Conservation (phyloP, 371 early-diverging fungal species). For the Mycotypha africana region DNA sequence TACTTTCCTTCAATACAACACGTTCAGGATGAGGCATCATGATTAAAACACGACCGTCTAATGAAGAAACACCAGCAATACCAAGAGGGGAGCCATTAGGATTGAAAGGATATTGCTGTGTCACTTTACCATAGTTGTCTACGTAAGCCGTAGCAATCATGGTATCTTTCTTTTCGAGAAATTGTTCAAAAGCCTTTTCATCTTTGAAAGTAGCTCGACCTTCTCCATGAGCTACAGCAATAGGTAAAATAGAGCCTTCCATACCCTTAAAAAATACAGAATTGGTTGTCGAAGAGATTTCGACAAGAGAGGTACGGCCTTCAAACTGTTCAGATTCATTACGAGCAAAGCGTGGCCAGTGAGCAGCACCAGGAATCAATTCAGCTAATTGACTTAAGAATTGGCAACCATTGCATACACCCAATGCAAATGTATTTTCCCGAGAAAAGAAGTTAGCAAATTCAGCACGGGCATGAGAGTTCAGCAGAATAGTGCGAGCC, state of each 20-base stretch:
- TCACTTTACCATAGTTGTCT: constrained; percentile 75
- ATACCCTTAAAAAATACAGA: constrained; percentile 84
- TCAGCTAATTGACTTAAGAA: constrained; percentile 84
- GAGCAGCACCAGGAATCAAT: constrained; percentile 73
- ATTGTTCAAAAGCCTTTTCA: constrained; percentile 32
- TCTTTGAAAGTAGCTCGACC: constrained; percentile 79
- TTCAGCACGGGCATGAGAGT: constrained; percentile 64
- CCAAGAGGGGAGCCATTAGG: constrained; percentile 92
- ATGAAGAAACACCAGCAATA: constrained; percentile 77
- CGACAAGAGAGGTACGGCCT: constrained; percentile 81
- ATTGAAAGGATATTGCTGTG: constrained; percentile 86
- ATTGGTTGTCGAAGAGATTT: constrained; percentile 37
- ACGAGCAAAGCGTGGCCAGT: constrained; percentile 89
- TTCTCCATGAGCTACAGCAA: constrained; percentile 96
- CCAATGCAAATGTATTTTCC: constrained; percentile 87
- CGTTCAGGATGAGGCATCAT: constrained; percentile 99
- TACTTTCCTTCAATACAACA: constrained; percentile 73
- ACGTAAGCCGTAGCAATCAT: constrained; percentile 71
- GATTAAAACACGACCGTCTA: constrained; percentile 85
- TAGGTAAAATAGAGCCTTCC: constrained; percentile 87
- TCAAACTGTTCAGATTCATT: constrained; percentile 94
- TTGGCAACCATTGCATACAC: constrained; percentile 98
- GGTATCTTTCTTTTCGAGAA: constrained; percentile 34
- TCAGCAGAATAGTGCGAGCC: constrained; percentile 86
- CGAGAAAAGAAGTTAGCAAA: constrained; percentile 81